Conservation (phyloP, 192 early-diverging fungal genomes). For the Spizellomyces sp. region DNA sequence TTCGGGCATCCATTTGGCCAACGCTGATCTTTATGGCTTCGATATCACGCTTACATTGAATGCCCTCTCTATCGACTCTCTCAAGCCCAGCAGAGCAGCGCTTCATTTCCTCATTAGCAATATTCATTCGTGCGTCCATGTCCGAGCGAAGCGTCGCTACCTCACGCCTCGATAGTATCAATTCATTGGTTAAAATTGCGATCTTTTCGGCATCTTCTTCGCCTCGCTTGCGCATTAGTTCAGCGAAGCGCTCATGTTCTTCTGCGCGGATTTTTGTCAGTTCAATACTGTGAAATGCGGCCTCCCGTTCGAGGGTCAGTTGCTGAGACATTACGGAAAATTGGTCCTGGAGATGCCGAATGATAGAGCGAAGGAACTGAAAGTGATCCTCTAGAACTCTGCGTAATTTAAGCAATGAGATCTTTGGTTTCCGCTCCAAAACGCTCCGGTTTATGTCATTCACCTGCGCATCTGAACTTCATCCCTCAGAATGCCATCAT, state of each 20-base stretch:
- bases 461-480: constrained; percentile 17
- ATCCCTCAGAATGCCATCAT: constrained; percentile 14
- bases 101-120: neutral
- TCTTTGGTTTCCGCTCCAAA: neutral
- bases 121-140: neutral
- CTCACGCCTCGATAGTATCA: neutral
- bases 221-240: neutral
- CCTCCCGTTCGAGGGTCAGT: constrained; percentile 13
- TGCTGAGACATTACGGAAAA: constrained; percentile 2
- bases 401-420: neutral
- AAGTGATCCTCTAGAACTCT: constrained; percentile 24
- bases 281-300: constrained; percentile 11
- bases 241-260: neutral
- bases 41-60: neutral
- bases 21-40: neutral
- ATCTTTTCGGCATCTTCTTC: constrained; percentile 2
- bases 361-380: constrained; percentile 12
- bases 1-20: neutral
- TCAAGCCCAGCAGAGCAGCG: neutral
- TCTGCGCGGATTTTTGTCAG: neutral
- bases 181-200: neutral
- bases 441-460: neutral
- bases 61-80: neutral
- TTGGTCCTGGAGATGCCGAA: constrained; percentile 16
- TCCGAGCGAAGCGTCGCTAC: neutral